Base-by-base conservation (phyloP, 257 asterid genomes). In the Salvia hispanica region DNA sequence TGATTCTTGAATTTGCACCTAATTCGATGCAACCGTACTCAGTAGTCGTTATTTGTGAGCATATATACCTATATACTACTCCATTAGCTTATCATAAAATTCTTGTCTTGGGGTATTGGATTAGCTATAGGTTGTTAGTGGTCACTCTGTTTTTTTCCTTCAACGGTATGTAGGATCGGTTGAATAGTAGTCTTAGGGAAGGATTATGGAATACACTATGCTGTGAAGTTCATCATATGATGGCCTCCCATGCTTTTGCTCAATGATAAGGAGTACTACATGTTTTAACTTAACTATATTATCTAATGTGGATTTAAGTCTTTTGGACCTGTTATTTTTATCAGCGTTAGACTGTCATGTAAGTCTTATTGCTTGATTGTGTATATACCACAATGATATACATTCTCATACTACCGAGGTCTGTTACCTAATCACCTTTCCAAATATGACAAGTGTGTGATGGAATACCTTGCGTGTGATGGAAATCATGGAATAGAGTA, bases 291-390 rank as follows among this genome's bases (percentile, higher is more conserved):
- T 63, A 15, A 34, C 43, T 31, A 28, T 62, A 36, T 54, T 15
- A 16, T 47, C 64, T 61, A 33, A 53, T 53, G 10, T 63, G 31
- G 66, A 54, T 72, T 25, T 11, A 7, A 25, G 40, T 54, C 25
- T 7, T 63, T 12, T 46, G 11, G 21, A 31, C 12, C 6, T 16
- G 28, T 9, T 52, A 28, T 4, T 9, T 15, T 28, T 31, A 31
- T 53, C 13, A 13, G n/a, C 37, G 16, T 10, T 44, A 46, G 16
- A 51, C 62, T 45, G n/a, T 42, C 25, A 45, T n/a, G 34, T 25
- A 14, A 16, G 36, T 46, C 51, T 18, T 34, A 13, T 9, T 16
- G 3, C 34, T 33, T 46, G 39, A 21, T 56, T 65, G 40, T 5
- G 37, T n/a, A 18, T 65, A 25, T 9, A 7, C 21, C 15, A n/a